Base-by-base conservation (phyloP, 495 filamentous ascomycete genomes). In the Talaromyces wortmannii region DNA sequence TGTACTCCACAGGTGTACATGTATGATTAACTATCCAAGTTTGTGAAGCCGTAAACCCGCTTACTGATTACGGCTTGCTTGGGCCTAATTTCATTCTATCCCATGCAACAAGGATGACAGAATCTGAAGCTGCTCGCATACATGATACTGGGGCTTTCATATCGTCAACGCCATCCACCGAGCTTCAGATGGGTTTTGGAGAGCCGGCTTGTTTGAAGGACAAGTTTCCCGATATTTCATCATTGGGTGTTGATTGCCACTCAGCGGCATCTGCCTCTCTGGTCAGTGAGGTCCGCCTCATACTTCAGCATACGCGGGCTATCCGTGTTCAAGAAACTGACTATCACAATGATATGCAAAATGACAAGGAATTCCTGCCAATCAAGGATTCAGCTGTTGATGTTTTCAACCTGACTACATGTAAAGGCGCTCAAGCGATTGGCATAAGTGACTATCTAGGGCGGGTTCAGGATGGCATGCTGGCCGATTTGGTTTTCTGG, bases 181-280 rank as follows among this genome's bases (percentile, higher is more conserved):
- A 79, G 50, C 49, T 75, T n/a, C 70, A 77, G 52, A 79, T 68
- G 67, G 60, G 55, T 11, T 60, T 65, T 30, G 65, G 70, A 3
- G 40, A 64, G n/a, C 61, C 65, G 13, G 63, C 69, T 31, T 67
- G 63, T 36, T 71, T 70, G 43, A 57, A 48, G 10, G 50, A 58
- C 0, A 65, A 60, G 12, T 61, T 67, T 7, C 55, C 55, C 11
- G 44, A 51, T 5, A 59, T 68, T 46, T 58, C 60, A 40, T 72
- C 71, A 7, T 58, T 83, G 11, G 79, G 79, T 7, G 60, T 79
- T 13, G 77, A 81, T 55, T 80, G 75, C 50, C 77, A 81, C 58
- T 69, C 61, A 46, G 72, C 67, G 52, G 67, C 68, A 29, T 62
- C 68, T 3, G 64, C 59, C 1, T 67, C 67, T 32, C 68, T 80